Evolutionary conservation across 148 eudicot species (phyloP).

Genomic region (Pharnaceum exiguum): DNA sequence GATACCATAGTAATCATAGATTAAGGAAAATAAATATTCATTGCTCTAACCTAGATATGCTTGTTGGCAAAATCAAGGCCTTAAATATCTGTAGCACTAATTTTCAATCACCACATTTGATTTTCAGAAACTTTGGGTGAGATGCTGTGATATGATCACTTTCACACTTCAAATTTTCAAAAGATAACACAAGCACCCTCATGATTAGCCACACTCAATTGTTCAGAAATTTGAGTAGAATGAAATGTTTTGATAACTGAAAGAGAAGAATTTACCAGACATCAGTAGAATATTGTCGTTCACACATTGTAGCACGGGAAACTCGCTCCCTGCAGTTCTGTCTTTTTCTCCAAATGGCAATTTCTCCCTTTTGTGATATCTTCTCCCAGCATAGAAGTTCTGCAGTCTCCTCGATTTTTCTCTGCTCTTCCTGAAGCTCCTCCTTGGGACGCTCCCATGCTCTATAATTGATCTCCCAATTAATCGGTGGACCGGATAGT

Average conservation of each 20-base stretch:
- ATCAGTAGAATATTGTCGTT: conserved; percentile 34
- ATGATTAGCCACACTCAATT: not conserved
- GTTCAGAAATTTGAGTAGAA: not conserved
- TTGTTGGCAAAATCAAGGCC: too few species aligned
- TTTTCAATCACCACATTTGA: too few species aligned
- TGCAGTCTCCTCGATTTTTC: conserved; percentile 45
- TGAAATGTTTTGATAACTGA: not conserved
- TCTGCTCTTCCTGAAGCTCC: conserved; percentile 46
- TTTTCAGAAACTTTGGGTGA: too few species aligned
- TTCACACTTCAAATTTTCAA: too few species aligned
- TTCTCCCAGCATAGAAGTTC: conserved; percentile 59
- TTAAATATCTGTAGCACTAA: too few species aligned
- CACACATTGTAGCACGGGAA: conserved; percentile 41
- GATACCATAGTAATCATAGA: too few species aligned
- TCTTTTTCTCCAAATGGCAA: conserved; percentile 52
- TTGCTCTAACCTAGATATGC: too few species aligned
- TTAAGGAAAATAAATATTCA: too few species aligned
- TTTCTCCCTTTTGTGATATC: conserved; percentile 48
- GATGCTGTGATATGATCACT: too few species aligned
- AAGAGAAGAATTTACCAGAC: conserved; percentile 32
- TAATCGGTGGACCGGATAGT: conserved; percentile 53
- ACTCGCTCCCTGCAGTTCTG: conserved; percentile 34
- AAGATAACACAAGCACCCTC: too few species aligned
- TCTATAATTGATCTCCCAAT: conserved; percentile 42
- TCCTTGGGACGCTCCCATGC: conserved; percentile 47